phyloP scores from a whole-genome alignment of 2,329 filamentous ascomycete genomes.

The Metarhizium brunneum region DNA sequence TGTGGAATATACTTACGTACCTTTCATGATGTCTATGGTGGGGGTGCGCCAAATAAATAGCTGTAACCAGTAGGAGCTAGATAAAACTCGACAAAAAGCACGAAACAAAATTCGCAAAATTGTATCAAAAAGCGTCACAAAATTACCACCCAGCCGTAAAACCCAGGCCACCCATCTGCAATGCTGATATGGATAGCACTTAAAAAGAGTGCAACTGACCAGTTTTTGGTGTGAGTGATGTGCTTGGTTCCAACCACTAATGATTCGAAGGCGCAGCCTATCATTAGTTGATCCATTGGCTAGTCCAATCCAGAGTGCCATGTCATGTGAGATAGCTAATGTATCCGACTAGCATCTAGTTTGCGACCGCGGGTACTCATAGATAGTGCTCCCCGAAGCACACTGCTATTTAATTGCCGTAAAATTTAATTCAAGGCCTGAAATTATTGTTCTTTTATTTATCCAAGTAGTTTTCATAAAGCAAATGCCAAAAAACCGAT shows the following conservation, averaged over 20 bases:
- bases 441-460: neutral
- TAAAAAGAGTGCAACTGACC: neutral
- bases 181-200: neutral
- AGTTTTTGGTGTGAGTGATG: neutral
- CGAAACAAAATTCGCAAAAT: neutral
- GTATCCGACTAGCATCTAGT: slow-evolving; percentile 7
- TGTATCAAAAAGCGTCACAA: too few relatives aligned
- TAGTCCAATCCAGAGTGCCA: neutral
- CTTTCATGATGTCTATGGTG: slow-evolving; percentile 2
- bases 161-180: neutral
- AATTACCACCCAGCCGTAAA: too few relatives aligned
- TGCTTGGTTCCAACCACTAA: neutral
- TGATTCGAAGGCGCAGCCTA: neutral
- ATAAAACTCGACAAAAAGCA: neutral
- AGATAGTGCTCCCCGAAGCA: neutral
- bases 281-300: neutral
- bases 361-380: neutral
- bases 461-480: too few relatives aligned
- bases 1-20: neutral
- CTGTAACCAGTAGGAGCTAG: too few relatives aligned
- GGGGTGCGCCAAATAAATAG: too few relatives aligned
- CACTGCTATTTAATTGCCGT: neutral
- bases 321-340: slow-evolving; percentile 10
- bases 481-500: neutral
- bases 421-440: neutral